phyloP scores from a whole-genome alignment of 2,329 filamentous ascomycete genomes.

The Ophiocordyceps australis region DNA sequence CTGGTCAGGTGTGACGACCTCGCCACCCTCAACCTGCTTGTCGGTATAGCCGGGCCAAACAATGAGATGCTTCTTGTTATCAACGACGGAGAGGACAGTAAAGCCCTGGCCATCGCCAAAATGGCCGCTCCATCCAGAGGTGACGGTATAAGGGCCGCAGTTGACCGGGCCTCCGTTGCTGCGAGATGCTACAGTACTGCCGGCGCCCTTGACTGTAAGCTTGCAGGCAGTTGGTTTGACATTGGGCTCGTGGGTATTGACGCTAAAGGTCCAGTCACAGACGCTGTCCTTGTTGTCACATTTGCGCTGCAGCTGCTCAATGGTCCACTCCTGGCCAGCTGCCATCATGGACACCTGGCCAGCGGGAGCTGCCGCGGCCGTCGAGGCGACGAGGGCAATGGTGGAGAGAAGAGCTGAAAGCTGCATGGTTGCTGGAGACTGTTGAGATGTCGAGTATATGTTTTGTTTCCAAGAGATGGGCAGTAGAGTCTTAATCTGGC shows the following conservation, averaged over 20 bases:
- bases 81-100: slow-evolving; percentile 31
- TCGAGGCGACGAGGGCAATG: slow-evolving; percentile 15
- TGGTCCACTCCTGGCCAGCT: slow-evolving; percentile 19
- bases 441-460: too few species aligned
- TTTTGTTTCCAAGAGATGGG: too few species aligned
- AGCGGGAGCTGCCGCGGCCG: slow-evolving; percentile 15
- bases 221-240: slow-evolving; percentile 10
- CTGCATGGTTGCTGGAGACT: slow-evolving; percentile 21
- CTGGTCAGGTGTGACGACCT: slow-evolving; percentile 28
- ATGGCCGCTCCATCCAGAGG: slow-evolving; percentile 35
- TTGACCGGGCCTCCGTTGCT: slow-evolving; percentile 18
- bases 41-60: slow-evolving; percentile 35
- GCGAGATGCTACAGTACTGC: slow-evolving; percentile 13
- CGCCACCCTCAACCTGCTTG: slow-evolving; percentile 22
- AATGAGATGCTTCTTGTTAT: slow-evolving; percentile 23
- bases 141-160: slow-evolving; percentile 32
- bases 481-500: too few species aligned
- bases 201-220: slow-evolving; percentile 11
- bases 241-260: slow-evolving; percentile 16
- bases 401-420: slow-evolving; percentile 19
- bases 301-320: slow-evolving; percentile 18
- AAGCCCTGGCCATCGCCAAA: slow-evolving; percentile 33
- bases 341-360: slow-evolving; percentile 21
- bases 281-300: slow-evolving; percentile 18
- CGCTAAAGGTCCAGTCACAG: slow-evolving; percentile 24